Evolutionary conservation across 768 basidiomycete genomes (phyloP).

Genomic region (Amyloporia xantha): DNA sequence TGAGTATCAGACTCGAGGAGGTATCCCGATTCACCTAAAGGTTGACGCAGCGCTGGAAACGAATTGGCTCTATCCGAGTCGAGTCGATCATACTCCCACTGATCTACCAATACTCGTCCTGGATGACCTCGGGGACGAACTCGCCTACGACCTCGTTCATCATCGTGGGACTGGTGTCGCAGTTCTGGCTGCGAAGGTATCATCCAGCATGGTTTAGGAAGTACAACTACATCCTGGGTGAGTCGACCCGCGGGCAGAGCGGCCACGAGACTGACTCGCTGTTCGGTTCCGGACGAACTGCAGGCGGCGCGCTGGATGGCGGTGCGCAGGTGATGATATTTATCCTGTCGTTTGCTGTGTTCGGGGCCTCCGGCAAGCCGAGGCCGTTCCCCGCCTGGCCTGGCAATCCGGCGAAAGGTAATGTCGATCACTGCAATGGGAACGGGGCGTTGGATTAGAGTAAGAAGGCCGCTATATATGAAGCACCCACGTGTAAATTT

Average conservation of each 20-base stretch:
- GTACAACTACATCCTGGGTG: conserved; percentile 56
- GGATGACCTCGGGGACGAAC: conserved; percentile 51
- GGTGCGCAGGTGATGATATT: conserved; percentile 63
- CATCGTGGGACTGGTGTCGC: conserved; percentile 37
- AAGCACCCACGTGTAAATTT: no score
- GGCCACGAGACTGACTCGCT: no score
- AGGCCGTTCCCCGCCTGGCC: conserved; percentile 51
- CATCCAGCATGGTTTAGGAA: conserved; percentile 61
- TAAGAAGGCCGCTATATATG: no score
- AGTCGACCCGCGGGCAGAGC: no score
- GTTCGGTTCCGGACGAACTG: no score
- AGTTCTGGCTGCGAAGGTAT: conserved; percentile 46
- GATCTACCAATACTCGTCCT: conserved; percentile 38
- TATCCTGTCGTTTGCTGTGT: conserved; percentile 57
- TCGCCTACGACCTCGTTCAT: conserved; percentile 39
- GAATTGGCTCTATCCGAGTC: conserved; percentile 45
- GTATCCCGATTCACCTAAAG: background rate
- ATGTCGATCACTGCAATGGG: conserved; percentile 55
- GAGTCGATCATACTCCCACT: conserved; percentile 48
- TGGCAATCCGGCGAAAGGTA: conserved; percentile 46
- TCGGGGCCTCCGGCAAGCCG: conserved; percentile 46
- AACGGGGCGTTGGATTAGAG: conserved; percentile 48
- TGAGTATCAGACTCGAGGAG: conserved; percentile 14
- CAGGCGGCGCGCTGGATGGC: conserved; percentile 54
- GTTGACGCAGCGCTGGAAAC: conserved; percentile 42